Evolutionary conservation across 306 rosid species (phyloP).

Genomic region (Glycine tomentella): DNA sequence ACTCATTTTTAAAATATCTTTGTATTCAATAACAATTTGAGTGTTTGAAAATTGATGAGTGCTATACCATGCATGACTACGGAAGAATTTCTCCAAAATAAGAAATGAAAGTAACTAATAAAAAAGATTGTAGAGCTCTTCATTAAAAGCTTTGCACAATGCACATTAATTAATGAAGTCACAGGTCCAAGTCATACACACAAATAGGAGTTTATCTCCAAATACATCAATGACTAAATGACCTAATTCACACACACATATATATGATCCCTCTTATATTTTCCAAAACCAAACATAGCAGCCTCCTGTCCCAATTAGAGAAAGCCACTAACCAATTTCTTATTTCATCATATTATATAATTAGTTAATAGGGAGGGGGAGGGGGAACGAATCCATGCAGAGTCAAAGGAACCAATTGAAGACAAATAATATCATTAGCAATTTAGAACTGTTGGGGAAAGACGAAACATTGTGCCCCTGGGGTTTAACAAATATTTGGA

Average conservation of each 20-base stretch:
- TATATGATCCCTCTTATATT: too few species aligned
- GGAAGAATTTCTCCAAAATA: neutral
- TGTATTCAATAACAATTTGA: neutral
- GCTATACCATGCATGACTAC: neutral
- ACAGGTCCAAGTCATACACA: neutral
- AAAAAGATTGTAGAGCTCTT: neutral
- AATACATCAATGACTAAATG: neutral
- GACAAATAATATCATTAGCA: slow-evolving; percentile 52
- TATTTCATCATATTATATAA: slow-evolving; percentile 18
- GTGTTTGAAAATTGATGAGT: neutral
- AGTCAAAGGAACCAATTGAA: slow-evolving; percentile 47
- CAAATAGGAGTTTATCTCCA: neutral
- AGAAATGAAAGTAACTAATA: neutral
- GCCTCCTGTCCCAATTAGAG: slow-evolving; percentile 23
- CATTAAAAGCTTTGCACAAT: neutral
- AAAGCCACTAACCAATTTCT: slow-evolving; percentile 3
- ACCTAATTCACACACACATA: neutral
- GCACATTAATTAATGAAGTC: neutral
- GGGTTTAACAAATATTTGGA: too few species aligned
- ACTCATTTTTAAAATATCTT: too few species aligned
- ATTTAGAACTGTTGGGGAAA: slow-evolving; percentile 44
- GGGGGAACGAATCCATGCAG: slow-evolving; percentile 38
- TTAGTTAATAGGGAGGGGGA: neutral
- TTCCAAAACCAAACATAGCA: neutral
- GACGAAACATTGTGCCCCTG: slow-evolving; percentile 35